These are phyloP conservation scores for Epichloe scottii DNA, from an alignment of 2,329 filamentous ascomycete genomes.

Conservation along the genomic window DNA sequence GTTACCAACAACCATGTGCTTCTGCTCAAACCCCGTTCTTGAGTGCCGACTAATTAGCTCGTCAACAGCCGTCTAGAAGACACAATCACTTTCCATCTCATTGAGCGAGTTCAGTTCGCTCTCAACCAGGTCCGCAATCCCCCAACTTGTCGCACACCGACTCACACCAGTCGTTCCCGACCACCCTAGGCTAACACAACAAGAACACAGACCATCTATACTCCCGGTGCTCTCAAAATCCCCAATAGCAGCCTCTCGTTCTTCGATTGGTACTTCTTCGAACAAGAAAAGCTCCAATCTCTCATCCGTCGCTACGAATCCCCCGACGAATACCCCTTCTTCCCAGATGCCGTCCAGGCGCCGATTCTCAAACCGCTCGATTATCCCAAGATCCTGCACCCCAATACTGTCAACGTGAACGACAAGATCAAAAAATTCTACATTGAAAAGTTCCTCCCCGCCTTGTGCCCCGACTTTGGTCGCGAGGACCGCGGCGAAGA, in stretches of 20 bases:
- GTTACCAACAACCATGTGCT: constrained; percentile 12
- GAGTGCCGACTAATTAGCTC: not conserved
- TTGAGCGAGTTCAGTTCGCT: constrained; percentile 95
- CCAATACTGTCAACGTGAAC: constrained; percentile 87
- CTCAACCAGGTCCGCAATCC: constrained; percentile 46
- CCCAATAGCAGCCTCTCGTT: constrained; percentile 65
- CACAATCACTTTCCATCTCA: constrained; percentile 93
- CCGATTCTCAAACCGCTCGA: constrained; percentile 78
- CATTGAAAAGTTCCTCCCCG: constrained; percentile 68
- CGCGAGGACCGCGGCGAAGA: constrained; percentile 69
- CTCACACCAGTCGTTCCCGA: not conserved
- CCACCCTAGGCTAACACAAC: not conserved
- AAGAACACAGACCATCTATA: constrained; percentile 56
- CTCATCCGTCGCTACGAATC: constrained; percentile 89
- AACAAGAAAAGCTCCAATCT: constrained; percentile 86
- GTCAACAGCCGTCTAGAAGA: constrained; percentile 75
- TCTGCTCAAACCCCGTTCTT: not conserved
- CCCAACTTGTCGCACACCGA: not conserved
- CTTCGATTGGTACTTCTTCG: constrained; percentile 84
- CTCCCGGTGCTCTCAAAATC: constrained; percentile 65
- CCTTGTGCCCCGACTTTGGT: constrained; percentile 67
- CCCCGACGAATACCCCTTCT: constrained; percentile 96
- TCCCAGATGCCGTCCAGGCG: constrained; percentile 63
- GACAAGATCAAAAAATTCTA: constrained; percentile 76
- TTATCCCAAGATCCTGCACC: constrained; percentile 80